These are phyloP conservation scores for Umbilicaria muhlenbergii DNA, from an alignment of 495 filamentous ascomycete species.

Conservation along the genomic window DNA sequence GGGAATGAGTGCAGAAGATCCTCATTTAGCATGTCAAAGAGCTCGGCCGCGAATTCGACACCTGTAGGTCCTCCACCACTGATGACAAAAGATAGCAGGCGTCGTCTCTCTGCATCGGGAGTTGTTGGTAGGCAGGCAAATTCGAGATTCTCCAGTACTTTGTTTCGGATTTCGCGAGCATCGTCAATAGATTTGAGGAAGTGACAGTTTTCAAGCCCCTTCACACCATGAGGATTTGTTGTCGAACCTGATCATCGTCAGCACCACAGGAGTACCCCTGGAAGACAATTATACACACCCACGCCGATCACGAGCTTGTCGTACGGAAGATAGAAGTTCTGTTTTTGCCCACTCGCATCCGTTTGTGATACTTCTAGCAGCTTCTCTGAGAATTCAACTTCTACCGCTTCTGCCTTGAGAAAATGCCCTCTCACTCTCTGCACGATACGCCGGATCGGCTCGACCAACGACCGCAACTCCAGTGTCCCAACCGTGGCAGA, in stretches of 20 bases:
- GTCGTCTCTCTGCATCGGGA: conserved; percentile 69
- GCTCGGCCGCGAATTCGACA: conserved; percentile 92
- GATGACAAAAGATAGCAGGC: conserved; percentile 85
- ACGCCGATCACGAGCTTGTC: conserved; percentile 96
- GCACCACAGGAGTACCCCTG: background rate
- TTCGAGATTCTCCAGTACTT: conserved; percentile 85
- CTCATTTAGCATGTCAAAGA: conserved; percentile 93
- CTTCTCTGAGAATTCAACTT: conserved; percentile 82
- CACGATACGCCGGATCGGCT: conserved; percentile 80
- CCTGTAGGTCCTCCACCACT: conserved; percentile 93
- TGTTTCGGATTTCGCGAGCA: conserved; percentile 74
- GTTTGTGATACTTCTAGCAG: conserved; percentile 72
- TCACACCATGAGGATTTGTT: conserved; percentile 90
- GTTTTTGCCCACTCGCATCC: conserved; percentile 50
- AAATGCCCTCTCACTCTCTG: conserved; percentile 71
- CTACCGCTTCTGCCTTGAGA: conserved; percentile 67
- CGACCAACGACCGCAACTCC: conserved; percentile 76
- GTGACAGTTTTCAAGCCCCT: conserved; percentile 85
- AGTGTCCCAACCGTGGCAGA: conserved; percentile 93
- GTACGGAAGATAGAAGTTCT: conserved; percentile 87
- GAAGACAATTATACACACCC: conserved; percentile 31
- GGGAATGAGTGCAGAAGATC: conserved; percentile 76
- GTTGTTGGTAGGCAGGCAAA: conserved; percentile 87
- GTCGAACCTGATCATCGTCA: conserved; percentile 42
- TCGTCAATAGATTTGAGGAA: conserved; percentile 91